Conservation (phyloP, 148 eudicot genomes). For the Rhododendron griersonianum region DNA sequence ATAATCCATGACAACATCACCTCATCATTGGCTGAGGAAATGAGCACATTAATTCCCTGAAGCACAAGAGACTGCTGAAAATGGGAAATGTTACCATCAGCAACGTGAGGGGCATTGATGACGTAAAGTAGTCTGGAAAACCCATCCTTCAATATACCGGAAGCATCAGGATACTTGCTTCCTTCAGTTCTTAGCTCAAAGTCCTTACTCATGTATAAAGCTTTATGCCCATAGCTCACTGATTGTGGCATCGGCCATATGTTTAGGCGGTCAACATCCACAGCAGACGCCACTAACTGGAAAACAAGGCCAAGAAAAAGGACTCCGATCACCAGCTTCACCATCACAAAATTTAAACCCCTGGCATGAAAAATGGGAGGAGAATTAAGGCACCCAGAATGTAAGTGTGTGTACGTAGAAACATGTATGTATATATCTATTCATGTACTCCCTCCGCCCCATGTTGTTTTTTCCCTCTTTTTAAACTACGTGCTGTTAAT, state of each 20-base stretch:
- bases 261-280: constrained; percentile 36
- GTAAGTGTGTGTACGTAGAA: neutral
- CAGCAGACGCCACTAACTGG: constrained; percentile 30
- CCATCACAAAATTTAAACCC: constrained; percentile 31
- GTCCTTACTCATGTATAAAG: constrained; percentile 40
- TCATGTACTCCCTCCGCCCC: neutral
- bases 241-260: constrained; percentile 92
- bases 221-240: constrained; percentile 40
- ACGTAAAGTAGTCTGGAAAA: constrained; percentile 45
- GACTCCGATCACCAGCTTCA: constrained; percentile 23
- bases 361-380: neutral
- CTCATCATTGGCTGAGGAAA: constrained; percentile 64
- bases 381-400: neutral
- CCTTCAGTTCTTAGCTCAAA: constrained; percentile 52
- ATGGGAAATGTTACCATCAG: constrained; percentile 39
- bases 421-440: neutral
- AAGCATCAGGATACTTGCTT: constrained; percentile 58
- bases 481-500: too few relatives aligned
- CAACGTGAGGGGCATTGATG: constrained; percentile 41
- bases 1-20: constrained; percentile 21
- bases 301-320: constrained; percentile 23
- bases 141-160: constrained; percentile 64
- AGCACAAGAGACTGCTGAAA: constrained; percentile 37
- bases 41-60: constrained; percentile 61
- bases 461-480: neutral